Conservation (phyloP, 2,329 filamentous ascomycete genomes). For the Xylaria sp. region DNA sequence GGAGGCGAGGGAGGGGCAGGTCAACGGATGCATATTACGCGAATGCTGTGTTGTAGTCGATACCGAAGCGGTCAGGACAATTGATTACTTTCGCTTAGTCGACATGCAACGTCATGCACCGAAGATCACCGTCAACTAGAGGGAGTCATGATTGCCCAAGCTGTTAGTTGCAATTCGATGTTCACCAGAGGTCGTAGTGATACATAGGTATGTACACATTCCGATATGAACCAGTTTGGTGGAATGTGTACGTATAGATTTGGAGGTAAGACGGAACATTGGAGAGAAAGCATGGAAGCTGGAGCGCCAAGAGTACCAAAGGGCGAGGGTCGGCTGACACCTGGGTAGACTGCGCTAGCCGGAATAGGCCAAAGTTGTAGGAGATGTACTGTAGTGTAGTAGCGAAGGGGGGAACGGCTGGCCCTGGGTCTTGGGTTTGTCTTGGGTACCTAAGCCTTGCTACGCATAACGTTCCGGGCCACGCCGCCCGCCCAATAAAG, state of each 20-base stretch:
- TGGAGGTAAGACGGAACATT: neutral
- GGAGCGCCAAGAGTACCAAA: slow-evolving; percentile 1
- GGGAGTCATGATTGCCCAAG: neutral
- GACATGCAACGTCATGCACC: slow-evolving; percentile 17
- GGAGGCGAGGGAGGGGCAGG: slow-evolving; percentile 10
- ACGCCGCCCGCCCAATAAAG: slow-evolving; percentile 1
- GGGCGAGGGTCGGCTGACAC: slow-evolving; percentile 4
- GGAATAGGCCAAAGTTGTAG: neutral
- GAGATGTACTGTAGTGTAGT: no score
- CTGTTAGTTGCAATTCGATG: neutral
- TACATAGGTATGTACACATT: no score
- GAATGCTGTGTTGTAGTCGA: slow-evolving; percentile 25
- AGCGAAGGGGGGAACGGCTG: no score
- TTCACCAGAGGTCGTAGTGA: neutral
- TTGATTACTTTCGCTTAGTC: slow-evolving; percentile 23
- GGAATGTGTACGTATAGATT: neutral
- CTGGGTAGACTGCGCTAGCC: neutral
- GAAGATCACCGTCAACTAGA: neutral
- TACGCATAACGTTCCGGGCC: neutral
- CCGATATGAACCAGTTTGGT: neutral
- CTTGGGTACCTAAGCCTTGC: neutral
- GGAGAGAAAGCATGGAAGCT: no score
- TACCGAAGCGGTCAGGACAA: slow-evolving; percentile 21
- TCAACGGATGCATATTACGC: slow-evolving; percentile 18
- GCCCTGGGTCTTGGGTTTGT: neutral